Conservation (phyloP, 1,284 basidiomycete species). For the Heliocybe sulcata region DNA sequence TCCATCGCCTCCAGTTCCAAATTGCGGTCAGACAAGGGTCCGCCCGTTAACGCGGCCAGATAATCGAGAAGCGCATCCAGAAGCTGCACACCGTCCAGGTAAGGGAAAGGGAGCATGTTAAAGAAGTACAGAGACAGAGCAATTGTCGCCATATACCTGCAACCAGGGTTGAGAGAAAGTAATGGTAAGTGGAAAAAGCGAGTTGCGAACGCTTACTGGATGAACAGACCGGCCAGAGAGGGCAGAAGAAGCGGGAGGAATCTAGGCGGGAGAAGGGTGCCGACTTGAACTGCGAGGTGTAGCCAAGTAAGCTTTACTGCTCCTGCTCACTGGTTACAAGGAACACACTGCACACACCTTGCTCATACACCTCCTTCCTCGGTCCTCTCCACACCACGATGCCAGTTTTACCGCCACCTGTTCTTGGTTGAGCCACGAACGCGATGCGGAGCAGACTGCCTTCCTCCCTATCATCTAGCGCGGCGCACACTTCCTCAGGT, state of each 20-base stretch:
- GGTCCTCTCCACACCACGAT: constrained; percentile 66
- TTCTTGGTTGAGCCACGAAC: constrained; percentile 10
- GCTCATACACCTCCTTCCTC: constrained; percentile 54
- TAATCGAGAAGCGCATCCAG: constrained; percentile 24
- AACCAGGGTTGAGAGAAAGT: not conserved
- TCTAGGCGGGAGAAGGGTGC: constrained; percentile 37
- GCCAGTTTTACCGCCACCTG: constrained; percentile 16
- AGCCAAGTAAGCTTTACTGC: too few species aligned
- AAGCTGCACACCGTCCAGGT: constrained; percentile 55
- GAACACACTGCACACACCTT: constrained; percentile 37
- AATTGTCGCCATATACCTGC: constrained; percentile 55
- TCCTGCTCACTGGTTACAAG: too few species aligned
- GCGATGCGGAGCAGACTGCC: constrained; percentile 12
- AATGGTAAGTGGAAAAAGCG: too few species aligned
- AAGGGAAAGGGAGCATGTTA: constrained; percentile 61
- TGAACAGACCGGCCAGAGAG: constrained; percentile 26
- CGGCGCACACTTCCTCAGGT: not conserved
- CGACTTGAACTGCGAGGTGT: constrained; percentile 49
- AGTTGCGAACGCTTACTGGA: constrained; percentile 45
- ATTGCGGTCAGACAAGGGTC: not conserved
- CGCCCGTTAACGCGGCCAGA: not conserved
- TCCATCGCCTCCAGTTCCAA: not conserved
- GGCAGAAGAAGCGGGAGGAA: constrained; percentile 39
- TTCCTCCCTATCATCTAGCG: constrained; percentile 4
- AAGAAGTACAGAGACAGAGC: constrained; percentile 65